These are phyloP conservation scores for Phaseolus lunatus DNA, from an alignment of 306 rosid genomes.

Conservation along the genomic window DNA sequence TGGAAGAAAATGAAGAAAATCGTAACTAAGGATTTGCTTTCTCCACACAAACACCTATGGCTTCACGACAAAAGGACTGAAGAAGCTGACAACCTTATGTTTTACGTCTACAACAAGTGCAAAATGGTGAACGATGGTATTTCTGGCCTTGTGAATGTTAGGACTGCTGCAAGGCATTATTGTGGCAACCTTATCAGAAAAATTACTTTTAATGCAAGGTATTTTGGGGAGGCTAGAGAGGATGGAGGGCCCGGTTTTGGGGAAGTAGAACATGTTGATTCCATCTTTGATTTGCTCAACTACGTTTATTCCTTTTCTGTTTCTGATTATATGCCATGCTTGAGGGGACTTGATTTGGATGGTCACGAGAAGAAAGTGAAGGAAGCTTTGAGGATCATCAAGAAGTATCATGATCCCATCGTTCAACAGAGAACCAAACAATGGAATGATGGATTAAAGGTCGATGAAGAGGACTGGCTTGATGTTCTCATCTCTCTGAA, in stretches of 20 bases:
- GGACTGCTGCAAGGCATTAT: constrained; percentile 41
- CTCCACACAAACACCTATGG: background rate
- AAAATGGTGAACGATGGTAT: background rate
- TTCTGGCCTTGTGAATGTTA: constrained; percentile 37
- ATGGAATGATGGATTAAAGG: constrained; percentile 50
- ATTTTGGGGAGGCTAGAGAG: constrained; percentile 44
- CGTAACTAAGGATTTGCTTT: background rate
- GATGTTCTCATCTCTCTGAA: constrained; percentile 56
- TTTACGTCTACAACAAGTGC: constrained; percentile 40
- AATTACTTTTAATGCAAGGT: constrained; percentile 48
- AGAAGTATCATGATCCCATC: constrained; percentile 47
- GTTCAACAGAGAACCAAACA: constrained; percentile 43
- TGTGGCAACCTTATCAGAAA: constrained; percentile 45
- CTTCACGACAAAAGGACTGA: no score
- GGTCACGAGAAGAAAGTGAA: constrained; percentile 43
- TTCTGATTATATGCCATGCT: constrained; percentile 56
- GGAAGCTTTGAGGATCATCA: constrained; percentile 29
- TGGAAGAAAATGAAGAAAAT: no score
- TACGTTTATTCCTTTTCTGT: constrained; percentile 42
- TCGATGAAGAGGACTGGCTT: constrained; percentile 47
- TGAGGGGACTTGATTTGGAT: constrained; percentile 52
- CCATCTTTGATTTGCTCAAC: constrained; percentile 37
- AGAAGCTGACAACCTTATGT: constrained; percentile 42
- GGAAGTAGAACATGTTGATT: constrained; percentile 49
- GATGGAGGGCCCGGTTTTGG: constrained; percentile 58